Evolutionary conservation across 2,329 filamentous ascomycete genomes (phyloP), one percentile per base, ranked within the genome.

Genomic region (Nakataea oryzae): DNA sequence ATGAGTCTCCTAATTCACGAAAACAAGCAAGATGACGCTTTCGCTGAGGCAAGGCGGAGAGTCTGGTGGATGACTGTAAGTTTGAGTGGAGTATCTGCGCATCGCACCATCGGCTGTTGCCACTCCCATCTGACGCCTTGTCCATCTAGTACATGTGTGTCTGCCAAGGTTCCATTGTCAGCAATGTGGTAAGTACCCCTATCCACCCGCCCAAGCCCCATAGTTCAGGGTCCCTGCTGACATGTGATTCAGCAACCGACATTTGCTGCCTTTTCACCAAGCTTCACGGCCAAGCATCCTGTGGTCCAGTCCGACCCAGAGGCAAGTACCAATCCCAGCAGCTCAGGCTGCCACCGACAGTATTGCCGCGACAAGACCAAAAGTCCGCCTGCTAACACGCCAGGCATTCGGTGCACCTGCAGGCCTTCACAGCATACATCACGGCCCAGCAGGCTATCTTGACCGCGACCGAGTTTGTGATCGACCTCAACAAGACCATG

Each of bases 61-160:
- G 73, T 76, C 7, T 82, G 79, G 79, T 82, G 80, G 80, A 81
- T 81, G 77, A 81, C 79, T 24, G 75, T 76, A 65, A 54, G 74
- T 65, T 60, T 29, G 11, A 29, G 2, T 27, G 54, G 24, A 12
- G 30, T 26, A 26, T 24, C 26, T 56, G 24, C 24, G 30, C 27
- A 26, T 24, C 26, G 21, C 21, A 24, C 17, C 13, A 3, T 5
- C n/a, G 17, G 14, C 24, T 9, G 11, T 30, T 21, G 17, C 13
- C 4, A 28, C 13, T 28, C 34, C 24, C 32, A 28, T 50, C 41
- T 50, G 24, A 26, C 63, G 26, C 61, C 55, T n/a, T 79, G 77
- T 73, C 66, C 57, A 69, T 64, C 30, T n/a, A 79, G 71, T 83
- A 82, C 63, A 74, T 81, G 21, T 78, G 75, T 63, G 76, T 77